phyloP scores from a whole-genome alignment of 2,329 filamentous ascomycete species.

The Triangularia verruculosa region DNA sequence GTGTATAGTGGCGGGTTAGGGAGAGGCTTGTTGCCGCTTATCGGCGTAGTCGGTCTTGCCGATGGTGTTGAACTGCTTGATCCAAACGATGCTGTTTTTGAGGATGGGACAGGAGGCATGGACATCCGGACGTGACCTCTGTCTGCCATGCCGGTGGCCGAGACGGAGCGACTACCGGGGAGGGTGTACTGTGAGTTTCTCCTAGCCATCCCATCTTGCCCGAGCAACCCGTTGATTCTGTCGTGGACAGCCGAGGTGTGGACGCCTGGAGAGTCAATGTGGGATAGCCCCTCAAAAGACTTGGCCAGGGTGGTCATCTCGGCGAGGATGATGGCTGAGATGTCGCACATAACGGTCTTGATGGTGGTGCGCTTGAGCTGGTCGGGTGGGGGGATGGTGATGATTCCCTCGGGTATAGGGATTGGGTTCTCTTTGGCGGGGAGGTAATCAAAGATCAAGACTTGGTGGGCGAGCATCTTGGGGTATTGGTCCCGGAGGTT shows the following conservation, averaged over 20 bases:
- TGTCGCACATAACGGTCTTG: conserved; percentile 76
- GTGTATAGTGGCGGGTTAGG: conserved; percentile 47
- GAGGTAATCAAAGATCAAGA: conserved; percentile 75
- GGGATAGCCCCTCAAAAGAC: conserved; percentile 68
- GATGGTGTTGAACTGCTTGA: conserved; percentile 45
- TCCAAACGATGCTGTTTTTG: conserved; percentile 43
- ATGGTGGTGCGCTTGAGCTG: conserved; percentile 74
- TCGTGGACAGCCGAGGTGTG: conserved; percentile 37
- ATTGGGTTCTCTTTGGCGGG: conserved; percentile 46
- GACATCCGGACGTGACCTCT: conserved; percentile 71
- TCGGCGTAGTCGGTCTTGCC: conserved; percentile 49
- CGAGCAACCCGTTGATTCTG: conserved; percentile 44
- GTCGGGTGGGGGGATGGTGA: conserved; percentile 65
- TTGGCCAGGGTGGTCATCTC: conserved; percentile 74
- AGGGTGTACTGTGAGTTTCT: conserved; percentile 56
- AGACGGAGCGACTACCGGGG: conserved; percentile 50
- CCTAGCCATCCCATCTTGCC: conserved; percentile 42
- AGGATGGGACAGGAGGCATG: conserved; percentile 64
- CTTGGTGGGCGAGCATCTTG: conserved; percentile 72
- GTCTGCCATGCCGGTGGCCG: conserved; percentile 53
- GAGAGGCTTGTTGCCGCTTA: conserved; percentile 41
- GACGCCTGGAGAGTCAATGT: conserved; percentile 70
- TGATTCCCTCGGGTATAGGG: conserved; percentile 64
- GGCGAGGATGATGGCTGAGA: conserved; percentile 69
- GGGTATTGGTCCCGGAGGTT: conserved; percentile 69